Percentiles rank a stretch among this genome's conserved stretches.
These are phyloP conservation scores for Silene uniflora DNA, from an alignment of 148 eudicot genomes.

Conservation along the genomic window DNA sequence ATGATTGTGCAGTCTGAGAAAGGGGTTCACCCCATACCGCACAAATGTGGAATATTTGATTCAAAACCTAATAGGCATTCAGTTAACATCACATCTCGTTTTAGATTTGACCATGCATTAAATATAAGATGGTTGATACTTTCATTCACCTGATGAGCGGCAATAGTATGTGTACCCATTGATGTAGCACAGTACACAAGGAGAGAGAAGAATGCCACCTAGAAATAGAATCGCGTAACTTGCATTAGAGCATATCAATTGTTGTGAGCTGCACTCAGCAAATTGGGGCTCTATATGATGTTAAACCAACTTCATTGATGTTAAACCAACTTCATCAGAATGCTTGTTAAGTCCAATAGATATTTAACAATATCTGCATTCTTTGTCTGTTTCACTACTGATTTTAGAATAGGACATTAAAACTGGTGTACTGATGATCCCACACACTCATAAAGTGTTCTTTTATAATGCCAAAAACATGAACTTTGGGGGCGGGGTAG, in stretches of 20 bases:
- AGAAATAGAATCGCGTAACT: slow-evolving; percentile 5
- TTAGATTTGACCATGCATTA: not conserved
- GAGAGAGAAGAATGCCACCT: slow-evolving; percentile 81
- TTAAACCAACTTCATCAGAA: too few species aligned
- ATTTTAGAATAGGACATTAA: too few species aligned
- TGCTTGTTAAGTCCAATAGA: too few species aligned
- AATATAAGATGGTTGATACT: not conserved
- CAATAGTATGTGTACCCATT: slow-evolving; percentile 80
- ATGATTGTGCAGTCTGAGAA: slow-evolving; percentile 95
- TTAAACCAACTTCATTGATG: too few species aligned
- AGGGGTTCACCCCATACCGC: slow-evolving; percentile 94
- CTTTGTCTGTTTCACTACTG: too few species aligned
- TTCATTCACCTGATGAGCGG: slow-evolving; percentile 86
- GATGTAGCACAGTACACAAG: slow-evolving; percentile 80
- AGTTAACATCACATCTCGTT: slow-evolving; percentile 2
- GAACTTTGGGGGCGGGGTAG: too few species aligned
- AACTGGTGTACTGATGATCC: too few species aligned
- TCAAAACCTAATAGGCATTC: slow-evolving; percentile 58
- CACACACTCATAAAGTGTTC: too few species aligned
- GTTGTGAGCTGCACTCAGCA: not conserved
- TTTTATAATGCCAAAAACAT: too few species aligned
- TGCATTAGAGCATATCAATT: not conserved
- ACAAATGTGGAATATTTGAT: slow-evolving; percentile 69
- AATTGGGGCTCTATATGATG: too few species aligned
- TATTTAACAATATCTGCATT: too few species aligned